phyloP scores from a whole-genome alignment of 1,284 basidiomycete species.

The Termitomyces sp. region DNA sequence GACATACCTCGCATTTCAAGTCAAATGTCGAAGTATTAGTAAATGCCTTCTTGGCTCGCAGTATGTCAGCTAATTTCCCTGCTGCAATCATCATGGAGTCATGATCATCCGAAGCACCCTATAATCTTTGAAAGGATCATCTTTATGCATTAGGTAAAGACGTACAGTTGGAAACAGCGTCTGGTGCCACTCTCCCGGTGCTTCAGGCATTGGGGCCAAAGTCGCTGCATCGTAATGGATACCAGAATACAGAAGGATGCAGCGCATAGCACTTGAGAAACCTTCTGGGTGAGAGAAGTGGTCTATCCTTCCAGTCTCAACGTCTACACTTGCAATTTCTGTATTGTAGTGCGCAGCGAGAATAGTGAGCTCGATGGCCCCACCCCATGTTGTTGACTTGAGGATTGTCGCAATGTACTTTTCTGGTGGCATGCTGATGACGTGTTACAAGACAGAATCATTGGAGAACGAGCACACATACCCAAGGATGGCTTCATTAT shows the following conservation, averaged over 20 bases:
- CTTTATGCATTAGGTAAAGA: background rate
- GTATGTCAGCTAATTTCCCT: conserved; percentile 62
- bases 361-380: conserved; percentile 86
- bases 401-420: conserved; percentile 80
- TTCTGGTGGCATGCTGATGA: conserved; percentile 54
- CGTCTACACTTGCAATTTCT: conserved; percentile 87
- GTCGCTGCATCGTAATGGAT: conserved; percentile 92
- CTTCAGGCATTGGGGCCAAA: conserved; percentile 70
- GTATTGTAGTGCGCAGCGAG: conserved; percentile 77
- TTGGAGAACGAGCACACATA: conserved; percentile 26
- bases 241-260: conserved; percentile 83
- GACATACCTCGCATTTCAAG: conserved; percentile 68
- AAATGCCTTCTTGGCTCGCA: conserved; percentile 75
- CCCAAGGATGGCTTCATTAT: conserved; percentile 84
- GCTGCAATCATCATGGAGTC: conserved; percentile 66
- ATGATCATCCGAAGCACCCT: conserved; percentile 25
- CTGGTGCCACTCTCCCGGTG: conserved; percentile 83
- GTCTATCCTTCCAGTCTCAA: conserved; percentile 88
- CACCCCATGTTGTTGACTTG: conserved; percentile 83
- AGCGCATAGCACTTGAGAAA: conserved; percentile 32
- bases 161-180: conserved; percentile 68
- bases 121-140: background rate
- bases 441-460: background rate
- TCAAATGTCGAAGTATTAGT: conserved; percentile 92
- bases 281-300: conserved; percentile 57